Base-by-base conservation (phyloP, 345 rosid species). In the Euphorbia peplus region DNA sequence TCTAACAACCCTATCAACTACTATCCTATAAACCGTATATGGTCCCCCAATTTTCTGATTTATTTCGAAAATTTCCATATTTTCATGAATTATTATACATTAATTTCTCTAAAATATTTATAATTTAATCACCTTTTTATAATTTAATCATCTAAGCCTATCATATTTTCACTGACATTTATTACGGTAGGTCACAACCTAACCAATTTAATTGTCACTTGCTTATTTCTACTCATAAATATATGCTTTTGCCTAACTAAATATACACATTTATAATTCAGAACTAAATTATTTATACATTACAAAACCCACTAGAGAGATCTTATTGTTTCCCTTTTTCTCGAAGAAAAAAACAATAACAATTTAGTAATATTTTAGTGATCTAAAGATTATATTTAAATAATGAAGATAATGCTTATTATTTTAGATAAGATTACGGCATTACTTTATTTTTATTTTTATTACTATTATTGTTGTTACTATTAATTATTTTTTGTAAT, bases 171-270 rank as follows among this genome's bases (percentile, higher is more conserved):
- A 66, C 71, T 63, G 73, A 72, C 76, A 85, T 78, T 85, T 76
- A 88, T 81, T 75, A 79, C 56, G 82, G 87, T 84, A 76, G 92
- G 92, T 84, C 88, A 78, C 76, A 76, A 58, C 79, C 85, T 81
- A 82, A 79, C 90, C 63, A 73, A 63, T 63, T 14, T 65, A 78
- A 78, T 70, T 71, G 75, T 76, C 79, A 73, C 87, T 61, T 74
- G 66, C 65, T 81, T 79, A 75, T 68, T 67, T 77, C 72, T 32
- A 67, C 68, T 71, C 81, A 87, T 87, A 82, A 83, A 87, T 83
- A 60, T n/a, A 25, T 57, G 78, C 63, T 28, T 66, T 79, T 25
- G 73, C 81, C 84, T 77, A 79, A 71, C 86, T 71, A 83, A 73
- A 77, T 76, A 52, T 39, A 2, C 1, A 4, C 16, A 48, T 48